phyloP scores from a whole-genome alignment of 768 basidiomycete species.

The Russula sp. region DNA sequence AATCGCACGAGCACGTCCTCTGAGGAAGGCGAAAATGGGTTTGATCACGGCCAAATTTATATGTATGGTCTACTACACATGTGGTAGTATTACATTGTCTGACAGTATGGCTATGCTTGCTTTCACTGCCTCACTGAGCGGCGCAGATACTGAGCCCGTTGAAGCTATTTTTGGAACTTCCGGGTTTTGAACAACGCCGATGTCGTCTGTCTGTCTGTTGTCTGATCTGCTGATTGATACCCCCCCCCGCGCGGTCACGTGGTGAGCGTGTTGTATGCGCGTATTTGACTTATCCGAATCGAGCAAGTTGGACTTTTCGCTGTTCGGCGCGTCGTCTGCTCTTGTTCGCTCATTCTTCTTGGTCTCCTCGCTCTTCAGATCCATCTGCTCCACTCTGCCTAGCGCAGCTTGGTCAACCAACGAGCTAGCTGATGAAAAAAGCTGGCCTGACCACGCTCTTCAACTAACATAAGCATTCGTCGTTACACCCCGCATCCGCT shows the following conservation, averaged over 20 bases:
- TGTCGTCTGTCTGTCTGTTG: too few relatives aligned
- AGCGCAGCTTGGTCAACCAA: not conserved
- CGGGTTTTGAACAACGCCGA: not conserved
- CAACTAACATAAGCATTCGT: not conserved
- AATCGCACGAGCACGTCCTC: not conserved
- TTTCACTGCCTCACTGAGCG: too few relatives aligned
- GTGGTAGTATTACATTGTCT: too few relatives aligned
- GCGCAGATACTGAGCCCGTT: too few relatives aligned
- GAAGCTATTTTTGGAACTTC: not conserved
- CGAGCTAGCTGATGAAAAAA: not conserved
- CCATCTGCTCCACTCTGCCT: not conserved
- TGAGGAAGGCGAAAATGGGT: not conserved
- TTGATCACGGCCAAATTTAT: not conserved
- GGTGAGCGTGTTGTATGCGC: conserved; percentile 16
- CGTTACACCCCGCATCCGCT: not conserved
- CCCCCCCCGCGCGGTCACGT: conserved; percentile 9
- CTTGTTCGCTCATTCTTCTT: not conserved
- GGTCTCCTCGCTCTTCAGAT: not conserved
- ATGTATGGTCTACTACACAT: not conserved
- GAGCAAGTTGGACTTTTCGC: conserved; percentile 9
- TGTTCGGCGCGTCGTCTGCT: not conserved
- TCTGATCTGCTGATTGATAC: too few relatives aligned
- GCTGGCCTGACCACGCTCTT: not conserved
- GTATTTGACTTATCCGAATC: conserved; percentile 11
- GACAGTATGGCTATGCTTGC: too few relatives aligned